Evolutionary conservation across 768 basidiomycete species (phyloP).

Genomic region (Roridomyces roridus): DNA sequence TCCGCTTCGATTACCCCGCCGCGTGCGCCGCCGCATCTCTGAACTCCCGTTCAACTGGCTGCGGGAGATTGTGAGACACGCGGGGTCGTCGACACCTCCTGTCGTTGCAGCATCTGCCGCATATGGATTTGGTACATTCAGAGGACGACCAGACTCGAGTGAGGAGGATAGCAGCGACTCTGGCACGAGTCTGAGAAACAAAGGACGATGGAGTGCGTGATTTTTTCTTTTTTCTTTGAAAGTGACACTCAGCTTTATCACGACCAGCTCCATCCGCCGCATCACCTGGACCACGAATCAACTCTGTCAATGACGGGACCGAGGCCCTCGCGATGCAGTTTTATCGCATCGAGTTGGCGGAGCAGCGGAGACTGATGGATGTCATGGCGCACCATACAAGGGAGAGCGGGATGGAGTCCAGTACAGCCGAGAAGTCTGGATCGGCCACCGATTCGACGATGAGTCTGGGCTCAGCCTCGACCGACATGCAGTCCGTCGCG

Average conservation of each 20-base stretch:
- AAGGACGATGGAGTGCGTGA: background rate
- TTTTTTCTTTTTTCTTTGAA: background rate
- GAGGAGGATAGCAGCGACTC: slow-evolving; percentile 38
- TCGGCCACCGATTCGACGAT: background rate
- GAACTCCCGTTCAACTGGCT: slow-evolving; percentile 87
- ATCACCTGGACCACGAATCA: slow-evolving; percentile 34
- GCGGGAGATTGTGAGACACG: slow-evolving; percentile 67
- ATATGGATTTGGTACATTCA: slow-evolving; percentile 6
- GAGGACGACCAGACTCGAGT: slow-evolving; percentile 34
- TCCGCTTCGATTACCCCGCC: slow-evolving; percentile 61
- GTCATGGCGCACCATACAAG: slow-evolving; percentile 90
- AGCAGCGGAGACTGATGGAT: slow-evolving; percentile 86
- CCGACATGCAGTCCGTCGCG: background rate
- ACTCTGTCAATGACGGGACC: slow-evolving; percentile 67
- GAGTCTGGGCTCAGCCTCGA: slow-evolving; percentile 20
- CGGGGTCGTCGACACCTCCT: slow-evolving; percentile 33
- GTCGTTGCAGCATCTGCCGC: background rate
- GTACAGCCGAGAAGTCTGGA: background rate
- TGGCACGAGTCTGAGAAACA: background rate
- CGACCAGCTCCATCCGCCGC: slow-evolving; percentile 37
- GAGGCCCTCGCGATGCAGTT: slow-evolving; percentile 92
- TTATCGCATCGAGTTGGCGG: slow-evolving; percentile 89
- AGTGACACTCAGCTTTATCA: slow-evolving; percentile 25
- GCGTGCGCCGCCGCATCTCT: slow-evolving; percentile 60
- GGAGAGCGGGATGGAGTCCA: slow-evolving; percentile 48